Evolutionary conservation across 2,329 filamentous ascomycete genomes (phyloP), one percentile per base, ranked within the genome.

Genomic region (Zopfia rhizophila): DNA sequence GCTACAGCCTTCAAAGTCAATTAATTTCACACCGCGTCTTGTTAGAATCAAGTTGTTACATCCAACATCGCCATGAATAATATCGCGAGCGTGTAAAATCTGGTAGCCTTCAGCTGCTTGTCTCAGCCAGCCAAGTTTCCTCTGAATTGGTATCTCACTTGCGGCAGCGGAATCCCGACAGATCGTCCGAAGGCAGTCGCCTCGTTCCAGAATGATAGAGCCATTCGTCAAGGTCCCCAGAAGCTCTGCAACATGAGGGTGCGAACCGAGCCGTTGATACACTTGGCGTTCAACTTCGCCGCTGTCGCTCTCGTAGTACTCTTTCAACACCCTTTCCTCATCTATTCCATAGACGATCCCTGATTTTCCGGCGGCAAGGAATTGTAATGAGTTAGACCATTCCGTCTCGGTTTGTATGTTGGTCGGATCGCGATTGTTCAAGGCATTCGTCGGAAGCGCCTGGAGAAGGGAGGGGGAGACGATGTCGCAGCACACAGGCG

Each of bases 301-400:
- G 30, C 41, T 42, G 30, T 50, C 41, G 21, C 23, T 30, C 11
- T 24, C 22, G 37, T 45, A 19, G 24, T 14, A 50, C 23, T 50
- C 35, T 33, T 50, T 50, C 19, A 50, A 30, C n/a, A 50, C 36
- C 33, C 28, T 50, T 37, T 41, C 21, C 18, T 45, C 30, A 36
- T 50, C 47, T 16, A 46, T 45, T 24, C 17, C 47, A 42, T 46
- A 50, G 13, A 50, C 35, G 16, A 41, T 30, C 25, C 29, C 42
- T 27, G 41, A 50, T 40, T 28, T 18, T 25, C 47, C 41, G 16
- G 35, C 41, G 8, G 36, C 28, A 21, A 50, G 47, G 37, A 18
- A 27, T 17, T 42, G 5, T 30, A 14, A 11, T 11, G 23, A 29
- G n/a, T 40, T 11, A 7, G 33, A 8, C n/a, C n/a, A n/a, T n/a